Evolutionary conservation across 73 alveolate genomes (phyloP).

Genomic region (Paramecium pentaurelia): DNA sequence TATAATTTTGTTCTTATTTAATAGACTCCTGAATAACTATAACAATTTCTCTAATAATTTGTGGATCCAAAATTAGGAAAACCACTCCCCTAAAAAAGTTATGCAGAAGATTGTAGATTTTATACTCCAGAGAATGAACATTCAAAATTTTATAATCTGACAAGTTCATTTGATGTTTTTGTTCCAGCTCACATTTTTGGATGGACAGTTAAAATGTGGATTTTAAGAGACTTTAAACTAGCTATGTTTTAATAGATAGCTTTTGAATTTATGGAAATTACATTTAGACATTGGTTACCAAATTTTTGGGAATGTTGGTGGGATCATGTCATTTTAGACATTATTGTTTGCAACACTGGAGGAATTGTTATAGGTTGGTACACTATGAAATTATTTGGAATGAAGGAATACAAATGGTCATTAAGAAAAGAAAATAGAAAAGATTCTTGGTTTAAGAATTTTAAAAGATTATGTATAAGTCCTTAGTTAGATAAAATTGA

Average conservation of each 20-base stretch:
- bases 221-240: conserved; percentile 79
- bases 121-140: conserved; percentile 80
- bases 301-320: conserved; percentile 95
- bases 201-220: conserved; percentile 83
- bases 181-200: conserved; percentile 85
- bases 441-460: conserved; percentile 13
- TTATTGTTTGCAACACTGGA: conserved; percentile 80
- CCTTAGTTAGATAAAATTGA: conserved; percentile 54
- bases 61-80: conserved; percentile 76
- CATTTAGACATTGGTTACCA: conserved; percentile 88
- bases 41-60: conserved; percentile 63
- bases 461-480: conserved; percentile 47
- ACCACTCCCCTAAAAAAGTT: conserved; percentile 70
- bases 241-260: conserved; percentile 73
- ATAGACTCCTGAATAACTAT: conserved; percentile 70
- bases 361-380: conserved; percentile 83
- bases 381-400: conserved; percentile 67
- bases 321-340: conserved; percentile 87
- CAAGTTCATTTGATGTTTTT: conserved; percentile 76
- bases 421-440: conserved; percentile 46
- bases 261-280: conserved; percentile 82
- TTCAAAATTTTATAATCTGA: conserved; percentile 66
- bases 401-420: conserved; percentile 80
- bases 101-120: conserved; percentile 82
- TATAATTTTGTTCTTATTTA: neutral